Evolutionary conservation across 257 asterid genomes (phyloP).

Genomic region (Solanum clarkiae): DNA sequence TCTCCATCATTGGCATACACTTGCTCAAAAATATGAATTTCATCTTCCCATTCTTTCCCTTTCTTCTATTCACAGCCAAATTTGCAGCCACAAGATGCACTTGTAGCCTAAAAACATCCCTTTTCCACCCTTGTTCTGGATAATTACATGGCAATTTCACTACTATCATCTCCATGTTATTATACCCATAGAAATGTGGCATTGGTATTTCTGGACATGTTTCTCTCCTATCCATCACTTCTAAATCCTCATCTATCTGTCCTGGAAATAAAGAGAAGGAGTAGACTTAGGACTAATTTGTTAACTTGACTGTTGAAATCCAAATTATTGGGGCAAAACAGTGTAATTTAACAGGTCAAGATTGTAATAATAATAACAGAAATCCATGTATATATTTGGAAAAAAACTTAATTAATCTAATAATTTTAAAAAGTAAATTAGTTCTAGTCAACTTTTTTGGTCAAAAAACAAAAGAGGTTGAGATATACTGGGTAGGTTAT

Average conservation of each 20-base stretch:
- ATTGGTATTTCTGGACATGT: conserved; percentile 80
- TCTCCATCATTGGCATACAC: conserved; percentile 65
- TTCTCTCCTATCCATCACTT: conserved; percentile 49
- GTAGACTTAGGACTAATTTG: background rate
- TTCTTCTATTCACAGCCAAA: conserved; percentile 38
- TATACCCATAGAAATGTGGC: conserved; percentile 36
- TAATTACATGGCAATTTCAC: conserved; percentile 52
- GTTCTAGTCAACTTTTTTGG: background rate
- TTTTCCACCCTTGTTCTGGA: conserved; percentile 50
- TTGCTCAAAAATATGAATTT: conserved; percentile 62
- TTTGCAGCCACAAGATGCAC: conserved; percentile 59
- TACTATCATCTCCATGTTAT: conserved; percentile 49
- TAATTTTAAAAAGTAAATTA: background rate
- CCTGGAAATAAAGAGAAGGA: conserved; percentile 6
- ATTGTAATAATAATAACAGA: background rate
- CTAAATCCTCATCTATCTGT: conserved; percentile 79
- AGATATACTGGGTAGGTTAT: background rate
- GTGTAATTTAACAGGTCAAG: background rate
- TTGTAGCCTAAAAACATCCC: conserved; percentile 75
- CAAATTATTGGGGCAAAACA: background rate
- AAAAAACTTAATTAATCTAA: background rate
- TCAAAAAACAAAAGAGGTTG: background rate
- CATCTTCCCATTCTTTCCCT: conserved; percentile 35
- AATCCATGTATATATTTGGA: background rate
- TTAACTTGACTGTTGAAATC: too few relatives aligned